Evolutionary conservation across 257 asterid species (phyloP).

Genomic region (Plantago ovata): DNA sequence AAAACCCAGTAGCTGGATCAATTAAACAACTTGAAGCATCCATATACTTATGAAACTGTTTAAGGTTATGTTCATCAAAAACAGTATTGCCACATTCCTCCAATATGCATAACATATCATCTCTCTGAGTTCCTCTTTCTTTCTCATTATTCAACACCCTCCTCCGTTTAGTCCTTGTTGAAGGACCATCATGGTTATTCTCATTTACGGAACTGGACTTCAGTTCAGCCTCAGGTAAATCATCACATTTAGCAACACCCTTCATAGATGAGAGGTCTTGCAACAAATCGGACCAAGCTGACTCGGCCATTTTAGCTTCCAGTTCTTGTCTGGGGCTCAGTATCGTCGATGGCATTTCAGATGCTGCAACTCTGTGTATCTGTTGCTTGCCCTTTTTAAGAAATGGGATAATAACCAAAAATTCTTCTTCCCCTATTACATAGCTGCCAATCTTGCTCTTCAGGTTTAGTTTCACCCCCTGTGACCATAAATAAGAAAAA

Average conservation of each 20-base stretch:
- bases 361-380: conserved; percentile 30
- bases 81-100: conserved; percentile 30
- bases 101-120: conserved; percentile 41
- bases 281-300: conserved; percentile 75
- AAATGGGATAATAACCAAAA: conserved; percentile 70
- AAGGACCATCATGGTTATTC: conserved; percentile 23
- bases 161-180: conserved; percentile 32
- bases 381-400: conserved; percentile 48
- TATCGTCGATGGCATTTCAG: conserved; percentile 23
- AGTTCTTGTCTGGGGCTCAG: conserved; percentile 23
- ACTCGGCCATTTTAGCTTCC: conserved; percentile 46
- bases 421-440: conserved; percentile 45
- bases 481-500: conserved; percentile 18
- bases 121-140: conserved; percentile 29
- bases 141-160: conserved; percentile 29
- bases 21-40: conserved; percentile 55
- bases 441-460: conserved; percentile 48
- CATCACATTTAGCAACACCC: conserved; percentile 23
- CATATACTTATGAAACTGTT: conserved; percentile 39
- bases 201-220: conserved; percentile 31
- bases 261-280: conserved; percentile 54
- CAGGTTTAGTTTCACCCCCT: conserved; percentile 75
- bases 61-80: conserved; percentile 43
- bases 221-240: conserved; percentile 23
- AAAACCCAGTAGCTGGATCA: conserved; percentile 49